Base-by-base conservation (phyloP, 495 filamentous ascomycete species). In the Penicillium simplicissimum region DNA sequence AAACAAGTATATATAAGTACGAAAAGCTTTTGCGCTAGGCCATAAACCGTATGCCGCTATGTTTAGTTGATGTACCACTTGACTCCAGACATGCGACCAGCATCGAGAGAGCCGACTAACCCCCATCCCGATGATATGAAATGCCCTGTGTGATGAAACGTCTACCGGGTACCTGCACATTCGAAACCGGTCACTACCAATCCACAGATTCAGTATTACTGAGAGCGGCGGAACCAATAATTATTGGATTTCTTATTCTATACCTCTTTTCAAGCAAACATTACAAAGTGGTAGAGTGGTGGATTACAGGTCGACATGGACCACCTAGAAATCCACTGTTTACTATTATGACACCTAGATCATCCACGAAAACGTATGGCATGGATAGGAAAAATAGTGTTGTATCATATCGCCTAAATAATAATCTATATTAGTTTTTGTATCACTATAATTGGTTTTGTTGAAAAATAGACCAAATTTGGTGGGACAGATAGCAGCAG, bases 51-150 rank as follows among this genome's bases (percentile, higher is more conserved):
- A n/a, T n/a, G n/a, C n/a, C n/a, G n/a, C 25, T 4, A 28, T 28
- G 25, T 28, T 28, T 4, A 28, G 25, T 4, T 4, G 2, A 28
- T 28, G 25, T 28, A 2, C 25, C 4, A 28, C 25, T 28, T 28
- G 25, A 2, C 4, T 28, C 2, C 4, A 4, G 25, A 28, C 25
- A 28, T 28, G 2, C n/a, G 58, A 65, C n/a, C n/a, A n/a, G n/a
- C n/a, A n/a, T n/a, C n/a, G n/a, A n/a, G n/a, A n/a, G n/a, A n/a
- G n/a, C n/a, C n/a, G n/a, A n/a, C n/a, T n/a, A n/a, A 61, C 53
- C 48, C 54, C 62, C 54, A 64, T 67, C 65, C 66, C 53, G 62
- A 52, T 63, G 63, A 66, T 28, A 69, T 66, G 63, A 69, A 69
- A 63, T 55, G 58, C 66, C 66, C 57, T 59, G 15, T 51, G 54